Conservation (phyloP, 2,329 filamentous ascomycete species). For the Mycosphaerella sp. region DNA sequence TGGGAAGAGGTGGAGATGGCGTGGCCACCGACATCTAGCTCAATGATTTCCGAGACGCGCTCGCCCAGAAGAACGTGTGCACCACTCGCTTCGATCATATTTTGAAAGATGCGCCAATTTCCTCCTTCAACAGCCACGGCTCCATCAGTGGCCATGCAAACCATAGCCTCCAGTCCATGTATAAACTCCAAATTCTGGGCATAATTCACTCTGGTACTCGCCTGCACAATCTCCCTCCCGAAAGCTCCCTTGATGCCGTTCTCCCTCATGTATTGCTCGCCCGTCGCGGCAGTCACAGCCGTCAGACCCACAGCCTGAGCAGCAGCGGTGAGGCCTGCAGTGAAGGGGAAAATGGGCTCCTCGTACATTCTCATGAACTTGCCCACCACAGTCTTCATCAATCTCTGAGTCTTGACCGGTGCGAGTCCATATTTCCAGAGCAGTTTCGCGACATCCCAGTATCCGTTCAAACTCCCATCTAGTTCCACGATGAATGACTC, state of each 20-base stretch:
- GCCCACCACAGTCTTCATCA: slow-evolving; percentile 64
- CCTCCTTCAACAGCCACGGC: slow-evolving; percentile 73
- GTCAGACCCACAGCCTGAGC: slow-evolving; percentile 62
- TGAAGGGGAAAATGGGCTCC: slow-evolving; percentile 75
- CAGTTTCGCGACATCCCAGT: slow-evolving; percentile 75
- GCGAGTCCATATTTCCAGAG: slow-evolving; percentile 80
- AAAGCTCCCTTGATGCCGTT: slow-evolving; percentile 64
- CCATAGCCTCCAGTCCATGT: slow-evolving; percentile 84
- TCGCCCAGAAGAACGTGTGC: slow-evolving; percentile 61
- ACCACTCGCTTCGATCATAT: slow-evolving; percentile 62
- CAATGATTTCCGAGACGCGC: slow-evolving; percentile 55
- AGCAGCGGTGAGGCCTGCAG: slow-evolving; percentile 59
- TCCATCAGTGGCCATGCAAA: slow-evolving; percentile 83
- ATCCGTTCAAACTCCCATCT: slow-evolving; percentile 54
- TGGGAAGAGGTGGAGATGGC: slow-evolving; percentile 31
- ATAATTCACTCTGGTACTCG: slow-evolving; percentile 89
- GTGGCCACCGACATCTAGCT: slow-evolving; percentile 35
- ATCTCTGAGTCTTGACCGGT: slow-evolving; percentile 63
- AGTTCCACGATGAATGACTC: slow-evolving; percentile 57
- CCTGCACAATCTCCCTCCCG: slow-evolving; percentile 76
- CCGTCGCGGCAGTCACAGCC: slow-evolving; percentile 62
- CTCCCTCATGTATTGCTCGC: slow-evolving; percentile 61
- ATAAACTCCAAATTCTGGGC: slow-evolving; percentile 81
- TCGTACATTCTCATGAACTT: slow-evolving; percentile 77
- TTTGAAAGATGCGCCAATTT: slow-evolving; percentile 91